Percentiles rank a stretch among this genome's conserved stretches.
Conservation (phyloP, 257 asterid genomes). For the Ocimum tenuiflorum region DNA sequence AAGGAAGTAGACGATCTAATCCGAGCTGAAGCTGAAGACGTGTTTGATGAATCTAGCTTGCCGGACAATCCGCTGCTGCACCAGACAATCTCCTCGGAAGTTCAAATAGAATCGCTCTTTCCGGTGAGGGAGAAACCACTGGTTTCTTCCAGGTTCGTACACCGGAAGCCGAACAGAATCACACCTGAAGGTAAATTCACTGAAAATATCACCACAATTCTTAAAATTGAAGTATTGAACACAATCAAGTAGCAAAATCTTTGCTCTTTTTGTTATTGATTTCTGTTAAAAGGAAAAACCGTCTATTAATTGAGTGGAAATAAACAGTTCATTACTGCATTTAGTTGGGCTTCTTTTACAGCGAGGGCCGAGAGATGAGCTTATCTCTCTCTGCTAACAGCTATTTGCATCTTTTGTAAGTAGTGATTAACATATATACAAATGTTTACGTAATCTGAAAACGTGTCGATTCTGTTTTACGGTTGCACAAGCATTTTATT, state of each 20-base stretch:
- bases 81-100: constrained; percentile 19
- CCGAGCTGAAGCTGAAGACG: no score
- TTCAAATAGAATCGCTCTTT: constrained; percentile 19
- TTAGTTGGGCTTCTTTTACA: neutral
- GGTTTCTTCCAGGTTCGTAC: constrained; percentile 37
- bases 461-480: neutral
- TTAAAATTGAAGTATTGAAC: no score
- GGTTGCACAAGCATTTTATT: neutral
- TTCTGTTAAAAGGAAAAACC: neutral
- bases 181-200: constrained; percentile 43
- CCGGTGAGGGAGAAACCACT: constrained; percentile 45
- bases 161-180: constrained; percentile 34
- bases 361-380: neutral
- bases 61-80: constrained; percentile 8
- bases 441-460: neutral
- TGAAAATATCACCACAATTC: neutral
- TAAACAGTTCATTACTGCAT: neutral
- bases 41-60: no score
- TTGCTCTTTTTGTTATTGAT: neutral
- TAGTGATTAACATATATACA: constrained; percentile 16
- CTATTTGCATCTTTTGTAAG: no score
- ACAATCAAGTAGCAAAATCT: no score
- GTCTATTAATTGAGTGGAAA: neutral
- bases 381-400: neutral
- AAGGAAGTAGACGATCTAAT: no score